These are phyloP conservation scores for Ceratocystis huliohia DNA, from an alignment of 2,329 filamentous ascomycete species.

Conservation along the genomic window DNA sequence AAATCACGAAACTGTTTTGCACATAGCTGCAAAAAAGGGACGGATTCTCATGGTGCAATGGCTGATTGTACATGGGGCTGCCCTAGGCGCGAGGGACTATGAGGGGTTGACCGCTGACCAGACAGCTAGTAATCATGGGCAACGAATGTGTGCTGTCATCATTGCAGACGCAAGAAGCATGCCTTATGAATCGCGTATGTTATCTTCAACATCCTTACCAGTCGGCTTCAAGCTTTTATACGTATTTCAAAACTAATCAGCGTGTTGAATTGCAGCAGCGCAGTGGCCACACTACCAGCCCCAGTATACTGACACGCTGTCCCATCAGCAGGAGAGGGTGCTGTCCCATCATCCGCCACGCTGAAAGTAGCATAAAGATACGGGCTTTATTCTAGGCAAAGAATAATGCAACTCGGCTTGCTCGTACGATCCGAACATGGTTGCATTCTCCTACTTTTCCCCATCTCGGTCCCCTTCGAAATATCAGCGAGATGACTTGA, in stretches of 20 bases:
- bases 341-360: no score
- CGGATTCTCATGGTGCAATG: conserved; percentile 11
- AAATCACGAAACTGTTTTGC: conserved; percentile 15
- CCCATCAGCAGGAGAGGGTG: no score
- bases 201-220: neutral
- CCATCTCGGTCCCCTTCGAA: neutral
- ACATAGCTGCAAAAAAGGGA: conserved; percentile 10
- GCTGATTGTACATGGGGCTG: conserved; percentile 12
- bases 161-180: conserved; percentile 1
- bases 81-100: conserved; percentile 10
- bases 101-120: conserved; percentile 9
- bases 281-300: no score
- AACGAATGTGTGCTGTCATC: conserved; percentile 5
- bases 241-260: no score
- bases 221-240: neutral
- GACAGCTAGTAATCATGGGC: neutral
- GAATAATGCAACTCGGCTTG: no score
- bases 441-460: neutral
- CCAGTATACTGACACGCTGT: no score
- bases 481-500: no score
- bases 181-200: neutral
- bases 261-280: no score
- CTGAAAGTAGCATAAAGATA: no score
- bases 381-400: no score
- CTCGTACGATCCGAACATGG: no score